Base-by-base conservation (phyloP, 164 flowering plant species). In the Macadamia integrifolia region DNA sequence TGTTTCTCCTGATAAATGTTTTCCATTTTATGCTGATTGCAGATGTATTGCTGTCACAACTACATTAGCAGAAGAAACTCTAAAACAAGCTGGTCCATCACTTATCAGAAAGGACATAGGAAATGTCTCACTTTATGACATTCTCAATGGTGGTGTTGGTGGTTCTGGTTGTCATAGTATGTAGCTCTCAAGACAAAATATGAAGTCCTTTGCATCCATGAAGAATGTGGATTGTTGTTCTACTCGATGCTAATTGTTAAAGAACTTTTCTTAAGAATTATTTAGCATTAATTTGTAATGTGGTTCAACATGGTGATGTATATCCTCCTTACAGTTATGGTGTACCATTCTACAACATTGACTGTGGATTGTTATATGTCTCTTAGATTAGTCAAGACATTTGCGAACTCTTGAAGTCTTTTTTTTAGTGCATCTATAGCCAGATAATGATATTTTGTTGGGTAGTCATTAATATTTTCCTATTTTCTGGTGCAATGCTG, bases 41-140 rank as follows among this genome's bases (percentile, higher is more conserved):
- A 94, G 99, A 84, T 92, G 97, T 66, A 90, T 94, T 69, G 97
- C 96, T 72, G 92, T 94, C 40, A 87, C 85, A 64, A 94, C 99
- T 46, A 83, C 99, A 68, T 71, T 94, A 71, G 72, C 93, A 17
- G 88, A 83, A 74, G 95, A 84, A 71, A 72, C 75, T 71, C 75
- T 94, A 29, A 76, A 73, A 68, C 66, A 80, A 53, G 97, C 93
- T 74, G 82, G 84, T 42, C 97, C 99, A 67, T 79, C 92, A 63
- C 78, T 92, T 60, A 83, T 94, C 80, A 86, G 91, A 75, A 84
- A 85, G 68, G 90, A 88, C 3, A 94, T 94, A 71, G 88, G 92
- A 79, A 80, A 73, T 74, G 71, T 94, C 72, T 81, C 89, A 35
- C 75, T 94, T 73, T 80, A 82, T 69, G 99, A 94, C 82, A 88